These are phyloP conservation scores for Podochytrium sp. DNA, from an alignment of 192 early-diverging fungal genomes.

Conservation along the genomic window DNA sequence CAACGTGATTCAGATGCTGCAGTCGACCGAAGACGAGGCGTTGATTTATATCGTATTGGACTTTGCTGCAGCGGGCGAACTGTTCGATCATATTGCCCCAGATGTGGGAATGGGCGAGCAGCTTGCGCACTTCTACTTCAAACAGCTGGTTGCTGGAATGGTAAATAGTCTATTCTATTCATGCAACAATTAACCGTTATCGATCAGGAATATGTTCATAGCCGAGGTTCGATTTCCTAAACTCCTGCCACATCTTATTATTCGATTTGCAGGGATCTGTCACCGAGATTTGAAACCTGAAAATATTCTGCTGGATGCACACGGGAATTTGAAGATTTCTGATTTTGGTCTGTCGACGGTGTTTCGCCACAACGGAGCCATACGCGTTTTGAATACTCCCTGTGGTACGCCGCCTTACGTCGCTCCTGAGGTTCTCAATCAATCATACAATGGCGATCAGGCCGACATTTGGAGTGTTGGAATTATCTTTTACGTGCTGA, in stretches of 20 bases:
- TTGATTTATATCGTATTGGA: constrained; percentile 67
- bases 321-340: constrained; percentile 69
- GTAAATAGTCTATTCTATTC: constrained; percentile 38
- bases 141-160: constrained; percentile 69
- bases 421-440: constrained; percentile 54
- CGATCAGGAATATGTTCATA: constrained; percentile 54
- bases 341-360: constrained; percentile 79
- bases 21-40: constrained; percentile 52
- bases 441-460: constrained; percentile 60
- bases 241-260: too few relatives aligned
- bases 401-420: constrained; percentile 78
- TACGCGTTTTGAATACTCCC: constrained; percentile 62
- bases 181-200: background rate
- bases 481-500: constrained; percentile 70
- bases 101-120: constrained; percentile 73
- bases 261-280: too few relatives aligned
- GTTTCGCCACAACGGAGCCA: constrained; percentile 56
- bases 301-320: constrained; percentile 55
- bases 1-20: constrained; percentile 16
- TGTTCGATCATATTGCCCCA: constrained; percentile 74
- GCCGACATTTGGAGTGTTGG: constrained; percentile 77
- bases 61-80: constrained; percentile 68
- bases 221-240: too few relatives aligned
- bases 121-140: constrained; percentile 75
- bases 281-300: constrained; percentile 85